phyloP scores from a whole-genome alignment of 345 rosid genomes.

The Salix udensis region DNA sequence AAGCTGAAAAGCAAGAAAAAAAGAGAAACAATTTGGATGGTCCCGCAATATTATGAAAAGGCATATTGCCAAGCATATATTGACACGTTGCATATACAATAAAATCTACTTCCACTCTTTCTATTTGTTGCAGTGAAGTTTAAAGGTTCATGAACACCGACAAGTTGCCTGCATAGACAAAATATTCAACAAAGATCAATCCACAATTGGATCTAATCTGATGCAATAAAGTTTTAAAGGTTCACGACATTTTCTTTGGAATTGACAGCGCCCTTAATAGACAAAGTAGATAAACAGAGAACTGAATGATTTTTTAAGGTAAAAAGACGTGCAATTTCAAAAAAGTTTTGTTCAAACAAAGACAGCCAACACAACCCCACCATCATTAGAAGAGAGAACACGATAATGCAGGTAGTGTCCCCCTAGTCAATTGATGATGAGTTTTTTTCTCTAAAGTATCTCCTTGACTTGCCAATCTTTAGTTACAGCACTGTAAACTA shows the following conservation, averaged over 20 bases:
- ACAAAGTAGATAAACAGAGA: slow-evolving; percentile 5
- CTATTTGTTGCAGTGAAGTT: neutral
- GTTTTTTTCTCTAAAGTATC: neutral
- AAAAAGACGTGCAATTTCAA: slow-evolving; percentile 14
- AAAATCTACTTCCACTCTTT: neutral
- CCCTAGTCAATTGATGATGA: slow-evolving; percentile 8
- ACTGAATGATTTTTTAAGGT: slow-evolving; percentile 1
- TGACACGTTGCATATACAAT: neutral
- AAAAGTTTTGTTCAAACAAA: slow-evolving; percentile 19
- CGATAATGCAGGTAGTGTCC: slow-evolving; percentile 23
- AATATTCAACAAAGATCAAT: neutral
- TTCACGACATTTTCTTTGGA: neutral
- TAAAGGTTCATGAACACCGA: neutral
- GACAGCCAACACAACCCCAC: slow-evolving; percentile 32
- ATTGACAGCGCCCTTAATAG: neutral
- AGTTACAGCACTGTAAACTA: neutral
- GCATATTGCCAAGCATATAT: neutral
- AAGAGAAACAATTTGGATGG: no score
- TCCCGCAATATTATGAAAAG: neutral
- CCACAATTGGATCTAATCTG: neutral
- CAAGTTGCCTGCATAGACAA: neutral
- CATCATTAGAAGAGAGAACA: slow-evolving; percentile 26
- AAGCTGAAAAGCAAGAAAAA: neutral
- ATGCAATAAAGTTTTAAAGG: neutral
- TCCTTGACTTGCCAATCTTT: slow-evolving; percentile 4